phyloP scores from a whole-genome alignment of 2,329 filamentous ascomycete genomes.

The Penicillium sp. region DNA sequence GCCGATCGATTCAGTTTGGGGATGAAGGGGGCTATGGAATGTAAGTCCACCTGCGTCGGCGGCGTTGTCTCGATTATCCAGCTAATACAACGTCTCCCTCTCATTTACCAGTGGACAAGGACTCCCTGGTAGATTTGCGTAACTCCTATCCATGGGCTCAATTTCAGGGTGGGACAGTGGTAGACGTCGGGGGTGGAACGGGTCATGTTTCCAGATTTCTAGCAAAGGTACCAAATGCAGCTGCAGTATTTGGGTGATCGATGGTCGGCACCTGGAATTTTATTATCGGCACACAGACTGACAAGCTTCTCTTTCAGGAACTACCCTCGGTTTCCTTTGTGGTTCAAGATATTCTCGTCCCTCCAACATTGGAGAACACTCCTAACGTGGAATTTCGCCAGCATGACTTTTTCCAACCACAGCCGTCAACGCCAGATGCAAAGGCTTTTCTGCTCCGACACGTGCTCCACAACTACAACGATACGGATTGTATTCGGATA shows the following conservation, averaged over 20 bases:
- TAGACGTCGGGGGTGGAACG: background rate
- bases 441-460: background rate
- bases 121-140: background rate
- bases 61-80: background rate
- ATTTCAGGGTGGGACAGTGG: background rate
- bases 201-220: background rate
- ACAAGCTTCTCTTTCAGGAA: background rate
- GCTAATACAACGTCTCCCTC: background rate
- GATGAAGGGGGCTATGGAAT: background rate
- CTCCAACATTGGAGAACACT: background rate
- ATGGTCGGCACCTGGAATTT: background rate
- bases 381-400: background rate
- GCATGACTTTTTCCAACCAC: background rate
- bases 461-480: background rate
- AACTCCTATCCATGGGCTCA: background rate
- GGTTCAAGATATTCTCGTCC: background rate
- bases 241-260: background rate
- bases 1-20: background rate
- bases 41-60: background rate
- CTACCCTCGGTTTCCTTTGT: background rate
- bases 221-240: background rate
- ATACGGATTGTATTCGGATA: background rate
- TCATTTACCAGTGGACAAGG: background rate
- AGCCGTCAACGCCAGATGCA: background rate
- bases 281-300: background rate